phyloP scores from a whole-genome alignment of 129 eudicot species.

The Apium graveolens region DNA sequence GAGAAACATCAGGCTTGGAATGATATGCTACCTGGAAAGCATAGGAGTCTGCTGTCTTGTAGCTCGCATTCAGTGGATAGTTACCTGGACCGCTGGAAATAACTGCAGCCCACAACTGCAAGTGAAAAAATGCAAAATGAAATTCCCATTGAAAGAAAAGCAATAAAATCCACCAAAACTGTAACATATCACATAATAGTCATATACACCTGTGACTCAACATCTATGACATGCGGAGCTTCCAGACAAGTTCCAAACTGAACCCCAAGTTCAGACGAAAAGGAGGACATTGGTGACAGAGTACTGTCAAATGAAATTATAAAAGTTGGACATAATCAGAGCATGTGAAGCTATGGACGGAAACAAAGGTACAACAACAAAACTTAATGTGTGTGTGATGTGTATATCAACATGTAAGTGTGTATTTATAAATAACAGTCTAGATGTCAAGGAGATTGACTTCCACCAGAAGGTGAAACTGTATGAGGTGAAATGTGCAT shows the following conservation, averaged over 20 bases:
- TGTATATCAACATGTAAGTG: neutral
- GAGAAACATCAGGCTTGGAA: neutral
- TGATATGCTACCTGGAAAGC: conserved; percentile 60
- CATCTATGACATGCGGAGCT: conserved; percentile 90
- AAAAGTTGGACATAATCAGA: neutral
- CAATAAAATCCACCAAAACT: neutral
- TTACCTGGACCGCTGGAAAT: conserved; percentile 63
- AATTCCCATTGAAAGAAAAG: conserved; percentile 9
- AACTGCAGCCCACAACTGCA: conserved; percentile 78
- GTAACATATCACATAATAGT: neutral
- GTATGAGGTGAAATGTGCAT: neutral
- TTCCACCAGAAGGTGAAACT: neutral
- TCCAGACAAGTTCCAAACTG: conserved; percentile 76
- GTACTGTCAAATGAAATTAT: conserved; percentile 37
- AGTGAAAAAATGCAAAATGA: conserved; percentile 7
- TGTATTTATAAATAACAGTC: neutral
- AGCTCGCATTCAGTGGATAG: conserved; percentile 85
- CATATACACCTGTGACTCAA: conserved; percentile 62
- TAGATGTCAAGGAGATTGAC: neutral
- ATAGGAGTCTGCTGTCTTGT: conserved; percentile 63
- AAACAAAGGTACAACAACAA: too few species aligned
- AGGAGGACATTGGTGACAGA: conserved; percentile 78
- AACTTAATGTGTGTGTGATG: too few species aligned
- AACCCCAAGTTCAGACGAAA: conserved; percentile 94
- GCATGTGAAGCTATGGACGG: too few species aligned